phyloP scores from a whole-genome alignment of 1,284 basidiomycete genomes.

The Caloboletus inedulis region DNA sequence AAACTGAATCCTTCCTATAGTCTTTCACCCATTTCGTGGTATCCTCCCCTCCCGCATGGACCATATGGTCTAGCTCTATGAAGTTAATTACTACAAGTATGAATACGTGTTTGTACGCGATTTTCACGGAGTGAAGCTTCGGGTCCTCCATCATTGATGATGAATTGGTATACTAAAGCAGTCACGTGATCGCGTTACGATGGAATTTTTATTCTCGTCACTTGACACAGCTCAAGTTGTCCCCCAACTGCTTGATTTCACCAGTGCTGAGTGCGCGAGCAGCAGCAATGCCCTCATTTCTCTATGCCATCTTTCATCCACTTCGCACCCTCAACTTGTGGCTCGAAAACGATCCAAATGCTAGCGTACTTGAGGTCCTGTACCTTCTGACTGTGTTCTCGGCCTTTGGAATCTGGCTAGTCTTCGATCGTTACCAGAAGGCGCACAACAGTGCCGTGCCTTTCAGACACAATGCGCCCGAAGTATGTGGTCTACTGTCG shows the following conservation, averaged over 20 bases:
- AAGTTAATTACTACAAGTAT: not conserved
- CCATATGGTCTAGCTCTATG: not conserved
- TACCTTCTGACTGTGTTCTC: conserved; percentile 63
- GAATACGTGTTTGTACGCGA: not conserved
- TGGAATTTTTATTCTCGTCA: conserved; percentile 4
- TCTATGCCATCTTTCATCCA: conserved; percentile 51
- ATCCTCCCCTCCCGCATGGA: not conserved
- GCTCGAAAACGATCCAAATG: conserved; percentile 43
- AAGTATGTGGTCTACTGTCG: conserved; percentile 41
- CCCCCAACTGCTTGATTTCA: not conserved
- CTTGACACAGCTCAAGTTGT: conserved; percentile 10
- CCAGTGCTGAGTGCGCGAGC: conserved; percentile 1
- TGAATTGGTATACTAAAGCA: no score
- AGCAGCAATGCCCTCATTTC: conserved; percentile 34
- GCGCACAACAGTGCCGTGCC: conserved; percentile 67
- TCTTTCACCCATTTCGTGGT: not conserved
- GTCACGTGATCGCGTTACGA: conserved; percentile 13
- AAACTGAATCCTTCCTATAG: not conserved
- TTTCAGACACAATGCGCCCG: conserved; percentile 57
- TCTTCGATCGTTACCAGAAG: conserved; percentile 68
- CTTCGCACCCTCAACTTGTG: conserved; percentile 46
- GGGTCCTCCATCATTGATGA: no score
- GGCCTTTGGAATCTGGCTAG: conserved; percentile 72
- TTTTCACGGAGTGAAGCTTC: not conserved
- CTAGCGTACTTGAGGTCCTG: conserved; percentile 50